Conservation (phyloP, 2,329 filamentous ascomycete genomes). For the Zymoseptoria pseudotritici region DNA sequence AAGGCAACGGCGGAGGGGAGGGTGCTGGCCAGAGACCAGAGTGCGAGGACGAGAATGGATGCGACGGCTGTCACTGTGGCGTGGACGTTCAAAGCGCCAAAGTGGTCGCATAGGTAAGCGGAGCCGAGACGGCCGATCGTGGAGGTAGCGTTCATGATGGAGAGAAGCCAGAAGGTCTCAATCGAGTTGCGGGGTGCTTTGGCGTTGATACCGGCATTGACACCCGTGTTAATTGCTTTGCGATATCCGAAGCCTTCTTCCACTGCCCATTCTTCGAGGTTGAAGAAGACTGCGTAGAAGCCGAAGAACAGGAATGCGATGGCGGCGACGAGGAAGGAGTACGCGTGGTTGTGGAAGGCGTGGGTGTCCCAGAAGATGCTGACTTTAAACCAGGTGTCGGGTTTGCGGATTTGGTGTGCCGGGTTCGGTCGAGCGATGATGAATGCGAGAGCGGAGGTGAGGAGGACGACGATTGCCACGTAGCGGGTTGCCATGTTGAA, state of each 20-base stretch:
- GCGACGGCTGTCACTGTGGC: conserved; percentile 34
- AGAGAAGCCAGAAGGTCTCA: conserved; percentile 42
- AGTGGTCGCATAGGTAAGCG: conserved; percentile 39
- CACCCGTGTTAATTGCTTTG: conserved; percentile 17
- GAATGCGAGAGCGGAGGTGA: conserved; percentile 37
- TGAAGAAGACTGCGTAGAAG: conserved; percentile 48
- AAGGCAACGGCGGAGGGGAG: conserved; percentile 39
- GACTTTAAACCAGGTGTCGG: conserved; percentile 33
- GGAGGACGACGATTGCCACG: conserved; percentile 35
- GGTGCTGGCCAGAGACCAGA: conserved; percentile 38
- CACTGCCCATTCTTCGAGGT: conserved; percentile 47
- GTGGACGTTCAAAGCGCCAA: conserved; percentile 42
- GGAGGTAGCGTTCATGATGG: conserved; percentile 45
- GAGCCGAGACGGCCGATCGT: conserved; percentile 41
- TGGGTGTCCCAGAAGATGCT: conserved; percentile 35
- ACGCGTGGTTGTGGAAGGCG: conserved; percentile 39
- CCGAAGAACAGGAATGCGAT: conserved; percentile 45
- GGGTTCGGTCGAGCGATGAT: conserved; percentile 40
- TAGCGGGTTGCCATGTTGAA: conserved; percentile 40
- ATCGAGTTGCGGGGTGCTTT: conserved; percentile 28
- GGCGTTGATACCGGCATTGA: conserved; percentile 12
- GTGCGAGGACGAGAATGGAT: conserved; percentile 36
- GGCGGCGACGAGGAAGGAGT: conserved; percentile 37
- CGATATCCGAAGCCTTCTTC: conserved; percentile 34
- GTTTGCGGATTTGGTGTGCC: conserved; percentile 30